Base-by-base conservation (phyloP, 1,284 basidiomycete genomes). In the Meripilus lineatus region DNA sequence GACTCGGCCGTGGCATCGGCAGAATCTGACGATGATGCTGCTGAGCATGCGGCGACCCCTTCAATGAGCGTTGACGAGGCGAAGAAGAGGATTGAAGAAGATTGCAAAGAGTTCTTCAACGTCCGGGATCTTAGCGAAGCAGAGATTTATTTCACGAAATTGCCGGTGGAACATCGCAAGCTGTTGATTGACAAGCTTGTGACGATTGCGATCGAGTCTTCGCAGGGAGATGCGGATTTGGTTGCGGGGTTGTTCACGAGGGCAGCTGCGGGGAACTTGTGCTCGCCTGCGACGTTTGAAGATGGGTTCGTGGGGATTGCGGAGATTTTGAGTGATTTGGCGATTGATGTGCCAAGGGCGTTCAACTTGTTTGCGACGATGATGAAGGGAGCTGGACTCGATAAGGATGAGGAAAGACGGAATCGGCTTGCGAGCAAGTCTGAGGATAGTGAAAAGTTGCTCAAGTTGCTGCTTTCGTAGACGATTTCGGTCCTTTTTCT, bases 281-380 rank as follows among this genome's bases (percentile, higher is more conserved):
- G 70, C 61, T 72, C 76, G 1, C 41, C 69, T 1, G 74, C 74
- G 11, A 66, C 75, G 5, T 79, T 92, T 57, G 84, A 71, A 67
- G 67, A 69, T 48, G 85, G 87, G 14, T 77, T 93, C 64, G 64
- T 65, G 46, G 70, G 74, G 2, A 74, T 81, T 43, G 80, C 86
- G 44, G 84, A 89, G 61, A 67, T 84, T 49, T 71, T 96, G 53
- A 90, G 93, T 57, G 93, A 96, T 59, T 79, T 92, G 45, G 79
- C 82, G 15, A 85, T 93, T 56, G 93, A 97, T 62, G 89, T 87
- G 48, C 93, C 93, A 3, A 85, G 86, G 59, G 93, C 91, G 0
- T 84, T 87, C 68, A 67, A 77, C 48, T 77, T 84, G 42, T 82
- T 93, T 61, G 89, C 82, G 7, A 71, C 74, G 44, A 79, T 92